Conservation (phyloP, 2,329 filamentous ascomycete species). For the Verruconis gallopava region DNA sequence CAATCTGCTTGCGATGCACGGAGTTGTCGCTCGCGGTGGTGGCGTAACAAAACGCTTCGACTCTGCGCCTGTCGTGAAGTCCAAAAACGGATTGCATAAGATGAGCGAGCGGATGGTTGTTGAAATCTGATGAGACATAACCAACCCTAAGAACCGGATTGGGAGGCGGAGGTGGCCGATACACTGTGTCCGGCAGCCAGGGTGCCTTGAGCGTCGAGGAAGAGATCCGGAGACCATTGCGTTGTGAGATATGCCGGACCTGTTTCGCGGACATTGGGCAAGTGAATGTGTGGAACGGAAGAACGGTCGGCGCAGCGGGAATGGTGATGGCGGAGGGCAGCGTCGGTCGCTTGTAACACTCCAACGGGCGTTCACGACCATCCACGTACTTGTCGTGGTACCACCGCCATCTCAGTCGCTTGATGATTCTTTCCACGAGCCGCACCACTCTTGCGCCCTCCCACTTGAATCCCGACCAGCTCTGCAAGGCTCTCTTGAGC, state of each 20-base stretch:
- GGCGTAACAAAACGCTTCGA: constrained; percentile 87
- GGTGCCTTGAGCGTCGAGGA: constrained; percentile 74
- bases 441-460: constrained; percentile 78
- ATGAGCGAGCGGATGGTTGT: constrained; percentile 93
- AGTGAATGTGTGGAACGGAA: constrained; percentile 97
- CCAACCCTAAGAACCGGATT: constrained; percentile 76
- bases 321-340: constrained; percentile 61
- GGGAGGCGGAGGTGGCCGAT: constrained; percentile 73
- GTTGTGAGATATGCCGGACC: constrained; percentile 85
- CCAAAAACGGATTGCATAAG: constrained; percentile 99
- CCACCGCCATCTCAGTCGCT: constrained; percentile 68
- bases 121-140: constrained; percentile 97
- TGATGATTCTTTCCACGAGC: constrained; percentile 72
- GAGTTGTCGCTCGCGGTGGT: constrained; percentile 87
- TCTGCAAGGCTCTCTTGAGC: constrained; percentile 24
- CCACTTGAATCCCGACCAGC: constrained; percentile 65
- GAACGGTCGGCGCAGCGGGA: constrained; percentile 80
- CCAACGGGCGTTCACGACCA: constrained; percentile 40
- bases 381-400: constrained; percentile 69
- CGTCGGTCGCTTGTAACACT: constrained; percentile 57
- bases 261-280: constrained; percentile 84
- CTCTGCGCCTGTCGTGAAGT: constrained; percentile 59
- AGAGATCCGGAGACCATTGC: constrained; percentile 86
- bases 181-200: constrained; percentile 74
- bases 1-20: constrained; percentile 80